Percentiles rank a stretch among this genome's conserved stretches.
These are phyloP conservation scores for Periglandula ipomoeae DNA, from an alignment of 2,329 filamentous ascomycete genomes.

Conservation along the genomic window DNA sequence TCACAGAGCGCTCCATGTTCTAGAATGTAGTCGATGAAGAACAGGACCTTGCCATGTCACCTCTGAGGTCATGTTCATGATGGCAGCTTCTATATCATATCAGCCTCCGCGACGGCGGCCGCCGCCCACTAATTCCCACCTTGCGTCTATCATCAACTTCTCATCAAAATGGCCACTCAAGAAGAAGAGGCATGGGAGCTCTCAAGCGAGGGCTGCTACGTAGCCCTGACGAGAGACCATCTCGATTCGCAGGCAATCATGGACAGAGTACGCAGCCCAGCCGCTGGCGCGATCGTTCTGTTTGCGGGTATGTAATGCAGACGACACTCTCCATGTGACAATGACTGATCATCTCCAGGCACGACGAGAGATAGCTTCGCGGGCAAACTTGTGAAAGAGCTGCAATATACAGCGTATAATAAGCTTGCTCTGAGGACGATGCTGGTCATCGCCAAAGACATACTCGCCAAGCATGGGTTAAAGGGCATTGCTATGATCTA, in stretches of 20 bases:
- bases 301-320: slow-evolving; percentile 51
- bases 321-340: slow-evolving; percentile 10
- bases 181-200: slow-evolving; percentile 27
- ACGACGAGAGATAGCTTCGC: slow-evolving; percentile 71
- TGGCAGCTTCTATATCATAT: neutral
- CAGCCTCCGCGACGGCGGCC: neutral
- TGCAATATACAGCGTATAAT: slow-evolving; percentile 67
- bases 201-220: slow-evolving; percentile 47
- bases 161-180: slow-evolving; percentile 8
- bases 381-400: slow-evolving; percentile 60
- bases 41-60: neutral
- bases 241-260: slow-evolving; percentile 52
- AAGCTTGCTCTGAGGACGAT: slow-evolving; percentile 63
- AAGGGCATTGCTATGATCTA: slow-evolving; percentile 73
- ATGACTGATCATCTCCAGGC: slow-evolving; percentile 33
- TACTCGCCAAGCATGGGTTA: slow-evolving; percentile 54
- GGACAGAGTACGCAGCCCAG: slow-evolving; percentile 59
- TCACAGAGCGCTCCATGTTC: no score
- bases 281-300: slow-evolving; percentile 66
- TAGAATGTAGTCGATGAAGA: no score
- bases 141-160: neutral
- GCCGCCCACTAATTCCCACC: neutral
- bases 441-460: slow-evolving; percentile 48
- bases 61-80: neutral
- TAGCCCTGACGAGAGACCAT: slow-evolving; percentile 55